These are phyloP conservation scores for Glonium stellatum DNA, from an alignment of 495 filamentous ascomycete species.

Conservation along the genomic window DNA sequence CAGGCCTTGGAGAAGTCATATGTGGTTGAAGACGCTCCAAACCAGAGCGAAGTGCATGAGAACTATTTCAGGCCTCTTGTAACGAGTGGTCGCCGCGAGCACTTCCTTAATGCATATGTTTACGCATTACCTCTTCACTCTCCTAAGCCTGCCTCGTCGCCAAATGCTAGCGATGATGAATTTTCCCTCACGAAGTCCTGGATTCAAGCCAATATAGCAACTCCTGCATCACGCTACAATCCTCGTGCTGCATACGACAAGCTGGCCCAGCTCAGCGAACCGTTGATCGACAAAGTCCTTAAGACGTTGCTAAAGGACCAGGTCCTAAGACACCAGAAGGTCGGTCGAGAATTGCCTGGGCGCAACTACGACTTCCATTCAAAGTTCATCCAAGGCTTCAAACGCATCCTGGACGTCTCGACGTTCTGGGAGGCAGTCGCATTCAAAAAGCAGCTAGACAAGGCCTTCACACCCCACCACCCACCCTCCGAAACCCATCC, in stretches of 20 bases:
- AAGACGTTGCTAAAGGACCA: slow-evolving; percentile 5
- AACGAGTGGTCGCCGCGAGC: background rate
- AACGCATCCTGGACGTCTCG: slow-evolving; percentile 44
- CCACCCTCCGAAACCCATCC: slow-evolving; percentile 29
- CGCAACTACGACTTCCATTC: slow-evolving; percentile 26
- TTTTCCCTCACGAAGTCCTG: slow-evolving; percentile 47
- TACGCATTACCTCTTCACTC: slow-evolving; percentile 10
- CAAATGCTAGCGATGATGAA: background rate
- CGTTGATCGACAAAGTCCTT: slow-evolving; percentile 8
- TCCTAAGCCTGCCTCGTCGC: background rate
- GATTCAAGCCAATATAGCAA: slow-evolving; percentile 52
- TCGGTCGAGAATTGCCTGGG: slow-evolving; percentile 17
- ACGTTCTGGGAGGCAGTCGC: slow-evolving; percentile 32
- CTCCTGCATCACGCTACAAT: slow-evolving; percentile 46
- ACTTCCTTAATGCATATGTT: background rate
- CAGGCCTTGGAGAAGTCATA: background rate
- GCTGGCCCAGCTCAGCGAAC: slow-evolving; percentile 41
- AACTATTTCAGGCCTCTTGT: background rate
- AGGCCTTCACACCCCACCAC: slow-evolving; percentile 33
- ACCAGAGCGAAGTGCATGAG: slow-evolving; percentile 6
- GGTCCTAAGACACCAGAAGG: slow-evolving; percentile 3
- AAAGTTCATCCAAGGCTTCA: slow-evolving; percentile 47
- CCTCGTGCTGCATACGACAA: slow-evolving; percentile 38
- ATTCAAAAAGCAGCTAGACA: slow-evolving; percentile 37
- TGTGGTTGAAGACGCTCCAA: background rate